These are phyloP conservation scores for Corymbia maculata DNA, from an alignment of 345 rosid species.

Conservation along the genomic window DNA sequence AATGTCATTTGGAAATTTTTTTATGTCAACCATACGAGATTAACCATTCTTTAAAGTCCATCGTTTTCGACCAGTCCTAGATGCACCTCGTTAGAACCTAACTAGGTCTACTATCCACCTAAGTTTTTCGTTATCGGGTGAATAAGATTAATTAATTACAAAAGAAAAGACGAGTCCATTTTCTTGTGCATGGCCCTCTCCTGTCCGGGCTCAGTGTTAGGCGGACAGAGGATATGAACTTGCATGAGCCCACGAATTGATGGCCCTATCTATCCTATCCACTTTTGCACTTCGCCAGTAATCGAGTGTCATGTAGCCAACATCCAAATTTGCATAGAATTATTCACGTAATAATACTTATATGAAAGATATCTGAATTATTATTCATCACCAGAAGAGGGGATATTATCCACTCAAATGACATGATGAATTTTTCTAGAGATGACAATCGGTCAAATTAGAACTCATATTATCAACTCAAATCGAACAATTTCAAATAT, in stretches of 20 bases:
- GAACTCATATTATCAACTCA: neutral
- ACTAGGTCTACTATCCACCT: neutral
- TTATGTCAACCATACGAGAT: neutral
- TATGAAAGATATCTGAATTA: neutral
- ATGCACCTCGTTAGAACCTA: neutral
- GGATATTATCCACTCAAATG: neutral
- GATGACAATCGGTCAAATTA: neutral
- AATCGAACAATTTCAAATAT: neutral
- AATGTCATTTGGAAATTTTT: neutral
- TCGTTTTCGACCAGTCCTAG: neutral
- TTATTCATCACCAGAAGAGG: neutral
- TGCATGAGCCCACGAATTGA: neutral
- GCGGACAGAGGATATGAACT: neutral
- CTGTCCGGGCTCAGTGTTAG: neutral
- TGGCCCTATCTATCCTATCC: neutral
- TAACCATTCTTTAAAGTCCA: neutral
- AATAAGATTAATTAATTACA: neutral
- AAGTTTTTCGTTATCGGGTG: neutral
- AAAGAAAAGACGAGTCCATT: neutral
- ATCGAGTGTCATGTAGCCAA: neutral
- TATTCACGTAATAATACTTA: neutral
- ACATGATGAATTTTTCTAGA: neutral
- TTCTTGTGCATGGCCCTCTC: neutral
- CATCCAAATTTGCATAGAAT: neutral
- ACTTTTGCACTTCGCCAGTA: neutral